A percentile compares a stretch with the other conserved stretches of the same genome.
phyloP scores from a whole-genome alignment of 2,329 filamentous ascomycete species.

The Aspergillus awamori region DNA sequence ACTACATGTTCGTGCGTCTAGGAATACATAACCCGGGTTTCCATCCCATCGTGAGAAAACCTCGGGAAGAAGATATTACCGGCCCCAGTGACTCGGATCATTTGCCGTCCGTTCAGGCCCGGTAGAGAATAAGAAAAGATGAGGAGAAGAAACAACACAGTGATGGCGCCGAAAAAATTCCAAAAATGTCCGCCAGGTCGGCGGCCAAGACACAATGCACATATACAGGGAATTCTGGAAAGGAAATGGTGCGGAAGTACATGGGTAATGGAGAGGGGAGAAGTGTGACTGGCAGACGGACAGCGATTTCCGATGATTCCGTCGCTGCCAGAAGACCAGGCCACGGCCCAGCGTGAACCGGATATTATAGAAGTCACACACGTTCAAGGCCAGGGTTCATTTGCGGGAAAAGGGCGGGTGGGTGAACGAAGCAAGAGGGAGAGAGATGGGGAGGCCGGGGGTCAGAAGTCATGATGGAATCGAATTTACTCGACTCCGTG shows the following conservation, averaged over 20 bases:
- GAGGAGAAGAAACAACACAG: conserved; percentile 18
- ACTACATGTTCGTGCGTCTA: conserved; percentile 10
- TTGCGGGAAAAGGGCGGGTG: conserved; percentile 19
- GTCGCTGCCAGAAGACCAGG: conserved; percentile 21
- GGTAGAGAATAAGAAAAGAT: conserved; percentile 15
- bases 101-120: conserved; percentile 2
- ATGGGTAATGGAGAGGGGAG: conserved; percentile 31
- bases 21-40: conserved; percentile 18
- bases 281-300: conserved; percentile 9
- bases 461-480: conserved; percentile 7
- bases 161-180: conserved; percentile 38
- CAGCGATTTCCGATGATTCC: conserved; percentile 14
- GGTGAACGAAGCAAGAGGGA: conserved; percentile 14
- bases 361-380: conserved; percentile 19
- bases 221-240: conserved; percentile 31
- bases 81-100: conserved; percentile 8
- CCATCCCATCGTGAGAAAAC: conserved; percentile 3
- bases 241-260: conserved; percentile 16
- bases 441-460: conserved; percentile 18
- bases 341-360: conserved; percentile 29
- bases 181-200: conserved; percentile 31
- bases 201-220: conserved; percentile 38
- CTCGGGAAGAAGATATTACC: conserved; percentile 11
- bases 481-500: conserved; percentile 41
- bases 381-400: conserved; percentile 19